Conservation (phyloP, 1,284 basidiomycete species). For the Xerocomus nothofagi region DNA sequence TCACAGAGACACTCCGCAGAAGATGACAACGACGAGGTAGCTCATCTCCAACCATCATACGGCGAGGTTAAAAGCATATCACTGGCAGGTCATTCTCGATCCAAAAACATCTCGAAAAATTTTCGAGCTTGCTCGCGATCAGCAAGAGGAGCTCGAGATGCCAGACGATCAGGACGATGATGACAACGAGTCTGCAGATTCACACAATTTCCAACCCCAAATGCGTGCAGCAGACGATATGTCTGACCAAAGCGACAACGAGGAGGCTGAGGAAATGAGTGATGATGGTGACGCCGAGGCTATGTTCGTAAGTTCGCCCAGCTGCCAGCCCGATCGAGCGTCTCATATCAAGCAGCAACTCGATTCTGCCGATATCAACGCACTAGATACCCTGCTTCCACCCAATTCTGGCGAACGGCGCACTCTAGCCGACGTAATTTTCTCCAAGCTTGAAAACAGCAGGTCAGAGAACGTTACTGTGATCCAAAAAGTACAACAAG, state of each 20-base stretch:
- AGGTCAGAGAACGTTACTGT: slow-evolving; percentile 51
- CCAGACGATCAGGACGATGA: slow-evolving; percentile 45
- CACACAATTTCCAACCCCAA: slow-evolving; percentile 43
- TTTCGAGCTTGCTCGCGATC: slow-evolving; percentile 88
- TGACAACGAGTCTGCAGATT: slow-evolving; percentile 34
- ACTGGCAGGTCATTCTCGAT: slow-evolving; percentile 82
- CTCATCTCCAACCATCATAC: neutral
- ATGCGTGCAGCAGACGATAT: slow-evolving; percentile 36
- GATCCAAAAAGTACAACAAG: slow-evolving; percentile 60
- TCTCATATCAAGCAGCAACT: slow-evolving; percentile 64
- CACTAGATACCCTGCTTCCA: slow-evolving; percentile 79
- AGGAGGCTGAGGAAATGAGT: slow-evolving; percentile 44
- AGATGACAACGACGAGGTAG: slow-evolving; percentile 50
- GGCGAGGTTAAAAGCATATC: slow-evolving; percentile 3
- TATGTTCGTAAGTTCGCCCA: slow-evolving; percentile 54
- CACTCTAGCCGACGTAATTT: slow-evolving; percentile 94
- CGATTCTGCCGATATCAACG: slow-evolving; percentile 83
- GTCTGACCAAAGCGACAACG: slow-evolving; percentile 55
- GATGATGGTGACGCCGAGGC: slow-evolving; percentile 57
- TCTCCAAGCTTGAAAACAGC: slow-evolving; percentile 80
- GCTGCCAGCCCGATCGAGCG: neutral
- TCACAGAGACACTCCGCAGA: slow-evolving; percentile 50
- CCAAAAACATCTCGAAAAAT: slow-evolving; percentile 88
- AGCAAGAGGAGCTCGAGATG: slow-evolving; percentile 86
- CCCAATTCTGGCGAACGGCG: slow-evolving; percentile 70